These are phyloP conservation scores for Penicillium daleae DNA, from an alignment of 495 filamentous ascomycete genomes.

Conservation along the genomic window DNA sequence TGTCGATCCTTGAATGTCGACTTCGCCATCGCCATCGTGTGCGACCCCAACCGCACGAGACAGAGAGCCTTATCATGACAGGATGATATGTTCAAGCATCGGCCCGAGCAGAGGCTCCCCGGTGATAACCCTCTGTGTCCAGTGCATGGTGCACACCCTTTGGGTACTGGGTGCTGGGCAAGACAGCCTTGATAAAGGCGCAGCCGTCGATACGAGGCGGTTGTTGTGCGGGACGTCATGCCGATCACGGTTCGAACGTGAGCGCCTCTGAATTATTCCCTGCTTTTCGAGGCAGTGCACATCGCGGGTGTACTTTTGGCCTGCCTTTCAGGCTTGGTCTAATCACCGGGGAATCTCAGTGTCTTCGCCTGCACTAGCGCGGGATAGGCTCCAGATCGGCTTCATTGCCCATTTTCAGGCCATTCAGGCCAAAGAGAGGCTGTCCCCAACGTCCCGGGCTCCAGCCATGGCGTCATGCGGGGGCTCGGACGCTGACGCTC, in stretches of 20 bases:
- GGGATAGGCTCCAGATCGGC: slow-evolving; percentile 20
- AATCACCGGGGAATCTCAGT: slow-evolving; percentile 14
- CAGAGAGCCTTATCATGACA: background rate
- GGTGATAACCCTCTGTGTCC: background rate
- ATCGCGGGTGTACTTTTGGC: slow-evolving; percentile 15
- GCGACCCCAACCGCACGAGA: background rate
- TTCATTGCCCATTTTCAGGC: slow-evolving; percentile 18
- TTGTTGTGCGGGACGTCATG: slow-evolving; percentile 17
- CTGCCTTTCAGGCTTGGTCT: slow-evolving; percentile 7
- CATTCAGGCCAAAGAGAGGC: slow-evolving; percentile 22
- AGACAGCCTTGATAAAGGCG: slow-evolving; percentile 14
- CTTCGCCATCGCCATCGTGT: background rate
- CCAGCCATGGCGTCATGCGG: slow-evolving; percentile 30
- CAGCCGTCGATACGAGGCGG: slow-evolving; percentile 8
- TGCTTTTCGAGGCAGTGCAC: slow-evolving; percentile 21
- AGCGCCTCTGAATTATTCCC: slow-evolving; percentile 3
- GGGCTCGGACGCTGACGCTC: slow-evolving; percentile 19
- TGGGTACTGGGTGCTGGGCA: background rate
- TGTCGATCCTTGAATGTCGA: background rate
- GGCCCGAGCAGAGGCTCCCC: slow-evolving; percentile 2
- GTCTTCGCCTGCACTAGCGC: slow-evolving; percentile 12
- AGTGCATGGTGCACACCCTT: slow-evolving; percentile 7
- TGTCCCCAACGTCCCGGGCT: background rate
- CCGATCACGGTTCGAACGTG: slow-evolving; percentile 17
- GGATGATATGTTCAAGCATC: background rate